These are phyloP conservation scores for Amaranthus palmeri DNA, from an alignment of 148 eudicot species.

Conservation along the genomic window DNA sequence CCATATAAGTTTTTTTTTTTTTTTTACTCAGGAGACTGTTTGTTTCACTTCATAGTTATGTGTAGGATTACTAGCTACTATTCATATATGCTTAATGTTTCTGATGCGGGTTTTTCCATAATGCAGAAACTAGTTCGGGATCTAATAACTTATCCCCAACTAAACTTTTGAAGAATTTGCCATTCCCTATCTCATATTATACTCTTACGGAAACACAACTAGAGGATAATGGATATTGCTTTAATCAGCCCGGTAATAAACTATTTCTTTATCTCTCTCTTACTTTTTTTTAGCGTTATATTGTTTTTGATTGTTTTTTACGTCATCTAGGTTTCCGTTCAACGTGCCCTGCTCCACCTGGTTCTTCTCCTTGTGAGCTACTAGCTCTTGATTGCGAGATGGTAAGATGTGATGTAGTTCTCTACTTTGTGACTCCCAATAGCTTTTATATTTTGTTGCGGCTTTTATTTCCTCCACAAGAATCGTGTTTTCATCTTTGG, in stretches of 20 bases:
- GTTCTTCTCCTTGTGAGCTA: slow-evolving; percentile 13
- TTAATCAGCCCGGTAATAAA: slow-evolving; percentile 54
- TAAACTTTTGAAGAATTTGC: slow-evolving; percentile 48
- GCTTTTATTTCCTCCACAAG: not conserved
- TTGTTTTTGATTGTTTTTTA: slow-evolving; percentile 1
- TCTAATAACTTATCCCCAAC: slow-evolving; percentile 25
- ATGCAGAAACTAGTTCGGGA: slow-evolving; percentile 40
- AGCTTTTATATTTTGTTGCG: not conserved
- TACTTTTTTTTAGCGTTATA: not conserved
- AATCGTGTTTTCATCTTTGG: not conserved
- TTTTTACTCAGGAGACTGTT: not conserved
- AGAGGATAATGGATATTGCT: slow-evolving; percentile 81
- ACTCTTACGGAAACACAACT: slow-evolving; percentile 71
- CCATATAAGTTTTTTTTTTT: not conserved
- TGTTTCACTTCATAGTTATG: not conserved
- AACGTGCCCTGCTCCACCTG: slow-evolving; percentile 35
- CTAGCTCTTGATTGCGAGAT: slow-evolving; percentile 31
- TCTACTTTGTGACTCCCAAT: not conserved
- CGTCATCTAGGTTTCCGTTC: slow-evolving; percentile 62
- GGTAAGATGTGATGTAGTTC: slow-evolving; percentile 20
- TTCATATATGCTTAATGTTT: not conserved
- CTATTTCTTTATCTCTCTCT: not conserved
- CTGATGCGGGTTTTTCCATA: slow-evolving; percentile 1
- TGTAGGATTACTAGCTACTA: not conserved
- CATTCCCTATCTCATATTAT: slow-evolving; percentile 82